Evolutionary conservation across 169 alveolate species (phyloP), one percentile per base, ranked within the genome.

Genomic region (Plasmodium vinckei): DNA sequence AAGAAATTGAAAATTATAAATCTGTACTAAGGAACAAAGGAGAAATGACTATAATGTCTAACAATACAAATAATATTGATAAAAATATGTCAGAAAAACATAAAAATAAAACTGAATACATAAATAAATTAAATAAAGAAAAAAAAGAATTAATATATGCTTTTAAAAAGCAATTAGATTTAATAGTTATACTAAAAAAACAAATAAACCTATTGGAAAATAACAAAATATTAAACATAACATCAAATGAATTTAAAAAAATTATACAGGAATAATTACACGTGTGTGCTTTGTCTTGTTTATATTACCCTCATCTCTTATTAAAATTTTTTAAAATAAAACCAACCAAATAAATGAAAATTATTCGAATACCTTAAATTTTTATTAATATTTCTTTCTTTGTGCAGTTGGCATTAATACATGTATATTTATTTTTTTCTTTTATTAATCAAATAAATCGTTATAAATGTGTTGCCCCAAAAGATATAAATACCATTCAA

Each of bases 1-100:
- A 56, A 9, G 88, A 75, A 64, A 75, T 75, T 49, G 88, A 75
- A 44, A 75, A 75, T 75, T 75, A 75, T 75, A 75, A 75, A 75
- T 63, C 15, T 64, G 69, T 75, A 12, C 44, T 75, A 39, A 75
- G 64, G 47, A 75, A 19, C 33, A 75, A 75, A 44, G 88, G 88
- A 49, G 88, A 75, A 39, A 75, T 75, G 75, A 71, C 54, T 23
- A 9, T 75, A 42, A 42, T 75, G 12, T 12, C 13, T 17, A 69
- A 69, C 47, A 75, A 75, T 42, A 21, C 68, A 12, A 46, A 65
- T 9, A 75, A 73, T 21, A 75, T 75, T n/a, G 88, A 63, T 23
- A 63, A 75, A 49, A 75, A 12, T 4, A 9, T 64, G 19, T 5
- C 87, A 12, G 88, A 75, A 27, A 61, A 19, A 19, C 88, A 75